phyloP scores from a whole-genome alignment of 768 basidiomycete species.

The Tephrocybe rancida region DNA sequence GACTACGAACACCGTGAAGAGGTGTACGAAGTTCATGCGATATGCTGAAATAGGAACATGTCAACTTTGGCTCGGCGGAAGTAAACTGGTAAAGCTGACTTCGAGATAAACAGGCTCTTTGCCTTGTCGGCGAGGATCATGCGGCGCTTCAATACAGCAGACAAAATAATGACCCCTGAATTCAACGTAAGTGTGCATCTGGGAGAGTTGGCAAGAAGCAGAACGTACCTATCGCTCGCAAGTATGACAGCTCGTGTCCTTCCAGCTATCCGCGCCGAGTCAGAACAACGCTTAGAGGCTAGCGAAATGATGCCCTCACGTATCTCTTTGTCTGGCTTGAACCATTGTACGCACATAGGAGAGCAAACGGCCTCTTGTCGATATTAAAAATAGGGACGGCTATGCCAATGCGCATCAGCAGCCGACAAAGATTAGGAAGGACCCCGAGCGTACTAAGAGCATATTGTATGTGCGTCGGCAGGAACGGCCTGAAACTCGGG shows the following conservation, averaged over 20 bases:
- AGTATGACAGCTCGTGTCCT: conserved; percentile 88
- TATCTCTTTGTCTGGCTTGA: conserved; percentile 80
- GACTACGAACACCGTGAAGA: conserved; percentile 73
- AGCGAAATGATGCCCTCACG: conserved; percentile 37
- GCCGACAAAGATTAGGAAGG: neutral
- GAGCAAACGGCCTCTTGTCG: conserved; percentile 88
- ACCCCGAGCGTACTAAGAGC: conserved; percentile 67
- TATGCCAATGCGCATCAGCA: conserved; percentile 27
- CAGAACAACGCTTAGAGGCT: neutral
- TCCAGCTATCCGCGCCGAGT: conserved; percentile 57
- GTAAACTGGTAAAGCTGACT: conserved; percentile 45
- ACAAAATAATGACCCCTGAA: conserved; percentile 86
- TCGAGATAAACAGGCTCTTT: conserved; percentile 90
- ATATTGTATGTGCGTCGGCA: conserved; percentile 84
- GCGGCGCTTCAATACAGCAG: conserved; percentile 87
- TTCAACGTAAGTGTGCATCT: conserved; percentile 7
- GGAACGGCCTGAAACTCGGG: conserved; percentile 76
- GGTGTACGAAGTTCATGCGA: conserved; percentile 92
- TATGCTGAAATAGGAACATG: conserved; percentile 49
- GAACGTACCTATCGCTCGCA: conserved; percentile 79
- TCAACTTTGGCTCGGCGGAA: neutral
- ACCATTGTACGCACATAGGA: conserved; percentile 91
- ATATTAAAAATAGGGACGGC: conserved; percentile 93
- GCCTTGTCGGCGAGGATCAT: conserved; percentile 96
- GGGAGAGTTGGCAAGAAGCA: neutral